Evolutionary conservation across 306 rosid genomes (phyloP).

Genomic region (Dryas drummondii): DNA sequence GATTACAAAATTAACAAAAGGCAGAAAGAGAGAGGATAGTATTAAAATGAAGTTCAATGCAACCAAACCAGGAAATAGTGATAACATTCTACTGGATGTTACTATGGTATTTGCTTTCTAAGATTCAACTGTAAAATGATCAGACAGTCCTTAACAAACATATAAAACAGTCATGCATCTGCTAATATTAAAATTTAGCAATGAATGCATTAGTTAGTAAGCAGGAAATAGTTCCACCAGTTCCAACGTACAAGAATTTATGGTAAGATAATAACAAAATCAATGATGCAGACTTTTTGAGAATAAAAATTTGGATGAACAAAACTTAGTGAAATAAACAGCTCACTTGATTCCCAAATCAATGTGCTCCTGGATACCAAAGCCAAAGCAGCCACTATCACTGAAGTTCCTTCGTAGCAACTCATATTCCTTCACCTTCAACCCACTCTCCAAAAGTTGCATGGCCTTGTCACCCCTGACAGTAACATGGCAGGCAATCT

Average conservation of each 20-base stretch:
- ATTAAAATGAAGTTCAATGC: not conserved
- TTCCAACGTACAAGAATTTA: not conserved
- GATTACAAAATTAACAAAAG: not conserved
- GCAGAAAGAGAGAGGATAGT: not conserved
- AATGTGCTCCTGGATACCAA: conserved; percentile 88
- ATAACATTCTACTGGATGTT: too few species aligned
- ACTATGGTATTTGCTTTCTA: not conserved
- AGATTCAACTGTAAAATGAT: not conserved
- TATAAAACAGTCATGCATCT: not conserved
- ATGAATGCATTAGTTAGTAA: not conserved
- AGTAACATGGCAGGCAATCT: conserved; percentile 89
- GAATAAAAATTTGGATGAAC: not conserved
- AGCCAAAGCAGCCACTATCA: conserved; percentile 82
- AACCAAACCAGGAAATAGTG: not conserved
- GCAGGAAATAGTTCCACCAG: not conserved
- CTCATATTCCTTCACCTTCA: conserved; percentile 83
- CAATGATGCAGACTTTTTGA: not conserved
- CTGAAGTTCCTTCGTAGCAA: conserved; percentile 78
- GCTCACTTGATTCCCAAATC: conserved; percentile 87
- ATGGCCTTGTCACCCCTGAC: conserved; percentile 88
- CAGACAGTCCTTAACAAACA: not conserved
- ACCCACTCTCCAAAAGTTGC: conserved; percentile 84
- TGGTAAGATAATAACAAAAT: not conserved
- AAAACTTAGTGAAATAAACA: not conserved
- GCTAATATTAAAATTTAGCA: not conserved